Evolutionary conservation across 306 rosid genomes (phyloP), one percentile per base, ranked within the genome.

Genomic region (Corylus heterophylla): DNA sequence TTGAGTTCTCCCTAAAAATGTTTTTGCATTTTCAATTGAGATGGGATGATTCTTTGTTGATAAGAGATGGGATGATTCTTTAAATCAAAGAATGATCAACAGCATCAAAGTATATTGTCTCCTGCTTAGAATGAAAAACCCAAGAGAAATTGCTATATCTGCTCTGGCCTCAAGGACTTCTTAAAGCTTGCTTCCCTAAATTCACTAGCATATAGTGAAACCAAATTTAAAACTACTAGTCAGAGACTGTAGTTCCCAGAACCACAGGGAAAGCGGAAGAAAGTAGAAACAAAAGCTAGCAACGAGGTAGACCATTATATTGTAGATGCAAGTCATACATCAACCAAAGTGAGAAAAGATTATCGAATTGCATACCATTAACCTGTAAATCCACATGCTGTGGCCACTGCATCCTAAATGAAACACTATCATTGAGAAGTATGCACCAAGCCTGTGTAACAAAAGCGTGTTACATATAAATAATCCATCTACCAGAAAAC

Each of bases 331-430:
- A 39, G 51, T 10, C 50, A 39, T 67, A 44, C 27, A 68, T 68
- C 50, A 42, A 8, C 72, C 11, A 68, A 68, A 68, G 8, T 68
- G 49, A 48, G 52, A 44, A 68, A 68, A 68, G 27, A 62, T 62
- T 51, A 39, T 7, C 31, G 18, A 63, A 35, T 29, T 63, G 44
- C 42, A 12, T 42, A 68, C 72, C 72, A 42, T 68, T 68, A 68
- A 18, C 27, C 27, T 39, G 51, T 42, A 68, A 68, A 17, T 39
- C 72, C n/a, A 12, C 72, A 68, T 42, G 1, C 72, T 17, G 72
- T 18, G 72, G 72, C 72, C 72, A 68, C 52, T 68, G 72, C 72
- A 68, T 68, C 52, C 72, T 68, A 68, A 68, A 68, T 68, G 72
- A 42, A 42, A 68, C 72, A 44, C 27, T 42, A n/a, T 68, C 72